These are phyloP conservation scores for Protomyces arabidopsidicola DNA, from an alignment of 1,139 yeast genomes.

Conservation along the genomic window DNA sequence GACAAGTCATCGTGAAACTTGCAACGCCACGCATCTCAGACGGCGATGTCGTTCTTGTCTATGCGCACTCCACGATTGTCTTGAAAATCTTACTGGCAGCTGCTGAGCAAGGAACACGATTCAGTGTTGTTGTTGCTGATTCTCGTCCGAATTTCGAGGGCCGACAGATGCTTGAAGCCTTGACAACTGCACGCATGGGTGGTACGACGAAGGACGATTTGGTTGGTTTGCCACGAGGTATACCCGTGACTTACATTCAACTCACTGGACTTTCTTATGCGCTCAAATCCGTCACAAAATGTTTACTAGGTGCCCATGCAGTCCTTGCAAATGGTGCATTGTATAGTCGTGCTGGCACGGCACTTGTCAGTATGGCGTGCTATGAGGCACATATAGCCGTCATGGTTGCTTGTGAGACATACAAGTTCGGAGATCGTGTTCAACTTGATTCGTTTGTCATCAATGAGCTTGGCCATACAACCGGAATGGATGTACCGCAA, in stretches of 20 bases:
- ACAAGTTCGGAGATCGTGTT: constrained; percentile 91
- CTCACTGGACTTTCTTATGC: constrained; percentile 74
- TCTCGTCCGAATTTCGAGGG: constrained; percentile 97
- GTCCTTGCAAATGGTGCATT: constrained; percentile 92
- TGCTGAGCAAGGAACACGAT: constrained; percentile 57
- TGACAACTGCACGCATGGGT: constrained; percentile 45
- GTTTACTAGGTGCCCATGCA: constrained; percentile 93
- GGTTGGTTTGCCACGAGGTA: constrained; percentile 40
- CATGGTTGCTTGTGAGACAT: constrained; percentile 88
- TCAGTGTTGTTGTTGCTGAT: constrained; percentile 82
- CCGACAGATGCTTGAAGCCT: constrained; percentile 59
- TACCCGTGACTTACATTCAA: constrained; percentile 68
- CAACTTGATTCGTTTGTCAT: constrained; percentile 91
- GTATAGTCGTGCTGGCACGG: constrained; percentile 92
- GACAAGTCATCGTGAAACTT: constrained; percentile 71
- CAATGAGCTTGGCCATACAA: constrained; percentile 75
- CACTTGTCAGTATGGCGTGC: constrained; percentile 87
- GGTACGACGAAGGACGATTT: not conserved
- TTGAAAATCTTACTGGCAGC: constrained; percentile 71
- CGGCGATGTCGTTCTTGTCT: constrained; percentile 78
- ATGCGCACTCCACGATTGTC: constrained; percentile 82
- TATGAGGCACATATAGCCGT: constrained; percentile 87
- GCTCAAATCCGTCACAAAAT: constrained; percentile 78
- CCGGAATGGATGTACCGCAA: constrained; percentile 47
- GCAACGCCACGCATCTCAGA: constrained; percentile 73